These are phyloP conservation scores for Exophiala calicioides DNA, from an alignment of 2,329 filamentous ascomycete species.

Conservation along the genomic window DNA sequence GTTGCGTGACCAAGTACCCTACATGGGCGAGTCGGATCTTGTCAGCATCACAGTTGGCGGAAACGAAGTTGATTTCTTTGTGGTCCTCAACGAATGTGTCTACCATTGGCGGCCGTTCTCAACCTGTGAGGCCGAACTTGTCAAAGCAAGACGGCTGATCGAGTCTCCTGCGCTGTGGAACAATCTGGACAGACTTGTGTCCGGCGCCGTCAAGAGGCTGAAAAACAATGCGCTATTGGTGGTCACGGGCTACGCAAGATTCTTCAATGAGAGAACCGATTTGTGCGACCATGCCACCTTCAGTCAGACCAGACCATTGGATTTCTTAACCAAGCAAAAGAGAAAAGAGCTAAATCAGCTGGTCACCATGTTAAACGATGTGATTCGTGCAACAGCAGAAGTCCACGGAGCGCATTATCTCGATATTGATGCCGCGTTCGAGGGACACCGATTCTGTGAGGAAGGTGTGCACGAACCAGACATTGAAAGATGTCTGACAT, in stretches of 20 bases:
- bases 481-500: slow-evolving; percentile 29
- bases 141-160: slow-evolving; percentile 21
- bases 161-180: slow-evolving; percentile 29
- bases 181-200: slow-evolving; percentile 25
- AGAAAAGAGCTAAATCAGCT: slow-evolving; percentile 31
- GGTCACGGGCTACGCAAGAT: slow-evolving; percentile 30
- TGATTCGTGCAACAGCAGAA: slow-evolving; percentile 30
- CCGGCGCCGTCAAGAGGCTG: slow-evolving; percentile 8
- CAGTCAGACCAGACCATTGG: slow-evolving; percentile 29
- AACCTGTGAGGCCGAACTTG: slow-evolving; percentile 25
- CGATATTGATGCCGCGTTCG: slow-evolving; percentile 32
- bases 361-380: slow-evolving; percentile 30
- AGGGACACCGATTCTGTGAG: slow-evolving; percentile 35
- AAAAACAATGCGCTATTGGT: slow-evolving; percentile 24
- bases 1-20: slow-evolving; percentile 25
- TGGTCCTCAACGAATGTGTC: slow-evolving; percentile 34
- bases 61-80: slow-evolving; percentile 35
- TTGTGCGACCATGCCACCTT: slow-evolving; percentile 30
- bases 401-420: slow-evolving; percentile 31
- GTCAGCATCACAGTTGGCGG: slow-evolving; percentile 34
- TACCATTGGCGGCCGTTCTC: slow-evolving; percentile 31
- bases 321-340: slow-evolving; percentile 29
- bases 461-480: slow-evolving; percentile 28
- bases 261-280: slow-evolving; percentile 31
- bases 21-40: slow-evolving; percentile 26